Percentiles rank a stretch among this genome's conserved stretches.
Evolutionary conservation across 345 rosid species (phyloP).

Genomic region (Bretschneidera sinensis): DNA sequence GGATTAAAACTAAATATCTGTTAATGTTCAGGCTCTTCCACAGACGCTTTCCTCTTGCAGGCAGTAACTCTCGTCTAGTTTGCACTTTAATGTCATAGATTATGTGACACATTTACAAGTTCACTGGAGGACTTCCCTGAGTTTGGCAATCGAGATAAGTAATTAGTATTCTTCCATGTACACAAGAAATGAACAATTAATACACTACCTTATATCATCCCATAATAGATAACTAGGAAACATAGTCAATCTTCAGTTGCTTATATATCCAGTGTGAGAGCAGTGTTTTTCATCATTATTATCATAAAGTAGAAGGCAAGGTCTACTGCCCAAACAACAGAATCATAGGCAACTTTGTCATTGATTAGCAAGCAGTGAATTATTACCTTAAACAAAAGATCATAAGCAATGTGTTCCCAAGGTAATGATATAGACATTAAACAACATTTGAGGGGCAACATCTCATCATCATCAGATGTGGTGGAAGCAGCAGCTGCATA

Average conservation of each 20-base stretch:
- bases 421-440: constrained; percentile 93
- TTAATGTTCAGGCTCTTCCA: neutral
- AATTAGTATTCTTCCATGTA: neutral
- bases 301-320: neutral
- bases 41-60: neutral
- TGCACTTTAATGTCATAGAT: neutral
- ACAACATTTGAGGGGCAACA: constrained; percentile 92
- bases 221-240: neutral
- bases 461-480: constrained; percentile 62
- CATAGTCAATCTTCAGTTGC: neutral
- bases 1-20: neutral
- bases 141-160: constrained; percentile 17
- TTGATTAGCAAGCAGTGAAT: neutral
- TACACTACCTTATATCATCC: neutral
- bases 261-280: neutral
- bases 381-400: constrained; percentile 88
- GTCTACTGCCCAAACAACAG: neutral
- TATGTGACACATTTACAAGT: constrained; percentile 31
- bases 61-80: neutral
- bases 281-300: neutral
- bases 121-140: constrained; percentile 69
- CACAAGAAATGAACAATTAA: neutral
- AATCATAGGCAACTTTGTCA: neutral
- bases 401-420: constrained; percentile 91
- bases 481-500: constrained; percentile 83